Percentiles rank a stretch among this genome's conserved stretches.
These are phyloP conservation scores for Talaromyces sp. DNA, from an alignment of 2,329 filamentous ascomycete genomes.

Conservation along the genomic window DNA sequence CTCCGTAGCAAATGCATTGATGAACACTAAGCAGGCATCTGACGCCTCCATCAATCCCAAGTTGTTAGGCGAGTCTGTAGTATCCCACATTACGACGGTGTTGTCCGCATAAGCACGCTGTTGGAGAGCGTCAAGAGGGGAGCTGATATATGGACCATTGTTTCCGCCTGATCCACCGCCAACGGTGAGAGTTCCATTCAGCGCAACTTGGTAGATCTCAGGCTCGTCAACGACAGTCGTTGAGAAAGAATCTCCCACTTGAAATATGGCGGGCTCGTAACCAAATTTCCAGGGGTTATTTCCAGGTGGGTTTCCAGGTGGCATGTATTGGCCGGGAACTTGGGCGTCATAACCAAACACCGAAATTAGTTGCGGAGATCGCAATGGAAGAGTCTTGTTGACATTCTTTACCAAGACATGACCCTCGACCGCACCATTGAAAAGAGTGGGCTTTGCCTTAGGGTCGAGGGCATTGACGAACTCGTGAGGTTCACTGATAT, in stretches of 20 bases:
- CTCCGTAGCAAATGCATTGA: conserved; percentile 51
- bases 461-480: conserved; percentile 53
- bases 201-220: conserved; percentile 9
- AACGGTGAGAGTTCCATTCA: conserved; percentile 11
- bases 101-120: conserved; percentile 19
- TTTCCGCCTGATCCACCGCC: conserved; percentile 26
- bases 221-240: neutral
- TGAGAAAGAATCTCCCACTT: neutral
- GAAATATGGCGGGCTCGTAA: neutral
- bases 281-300: neutral
- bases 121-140: conserved; percentile 21
- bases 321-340: conserved; percentile 14
- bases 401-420: conserved; percentile 49
- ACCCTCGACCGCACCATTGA: conserved; percentile 2
- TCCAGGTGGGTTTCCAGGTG: conserved; percentile 10
- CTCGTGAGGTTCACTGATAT: conserved; percentile 54
- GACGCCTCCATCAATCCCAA: conserved; percentile 12
- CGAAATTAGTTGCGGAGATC: conserved; percentile 16
- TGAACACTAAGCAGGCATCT: conserved; percentile 52
- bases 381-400: conserved; percentile 45
- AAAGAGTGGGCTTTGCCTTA: neutral
- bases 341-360: conserved; percentile 15
- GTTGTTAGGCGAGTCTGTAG: conserved; percentile 24
- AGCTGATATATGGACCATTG: conserved; percentile 20
- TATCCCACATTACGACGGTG: conserved; percentile 32